A percentile compares a stretch with the other conserved stretches of the same genome.
Conservation (phyloP, 345 rosid genomes). For the Camelina hispida region DNA sequence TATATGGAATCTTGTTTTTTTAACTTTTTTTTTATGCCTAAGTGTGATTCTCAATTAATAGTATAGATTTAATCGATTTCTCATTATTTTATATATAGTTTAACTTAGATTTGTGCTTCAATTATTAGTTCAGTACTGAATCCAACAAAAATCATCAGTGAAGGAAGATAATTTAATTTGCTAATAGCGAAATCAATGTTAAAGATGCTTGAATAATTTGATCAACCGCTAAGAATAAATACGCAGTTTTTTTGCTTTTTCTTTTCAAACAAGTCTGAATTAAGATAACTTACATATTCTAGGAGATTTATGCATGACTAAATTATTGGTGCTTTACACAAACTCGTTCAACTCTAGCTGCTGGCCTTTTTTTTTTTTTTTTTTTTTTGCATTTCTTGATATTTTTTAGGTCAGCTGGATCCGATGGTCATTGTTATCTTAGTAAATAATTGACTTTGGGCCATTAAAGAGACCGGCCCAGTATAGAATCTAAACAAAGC, state of each 20-base stretch:
- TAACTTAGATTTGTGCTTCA: neutral
- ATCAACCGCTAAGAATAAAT: neutral
- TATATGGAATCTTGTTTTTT: too few relatives aligned
- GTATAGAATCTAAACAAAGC: neutral
- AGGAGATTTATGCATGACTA: neutral
- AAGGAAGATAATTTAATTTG: neutral
- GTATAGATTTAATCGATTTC: neutral
- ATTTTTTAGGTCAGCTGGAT: neutral
- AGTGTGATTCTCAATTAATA: too few relatives aligned
- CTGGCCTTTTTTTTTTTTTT: too few relatives aligned
- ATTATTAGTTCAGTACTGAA: neutral
- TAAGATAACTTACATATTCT: neutral
- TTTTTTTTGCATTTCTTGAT: neutral
- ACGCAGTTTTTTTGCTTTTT: neutral
- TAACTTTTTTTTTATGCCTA: too few relatives aligned
- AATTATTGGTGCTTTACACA: neutral
- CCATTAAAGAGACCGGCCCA: constrained; percentile 24
- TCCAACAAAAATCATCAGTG: neutral
- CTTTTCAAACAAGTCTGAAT: neutral
- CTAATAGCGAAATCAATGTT: neutral
- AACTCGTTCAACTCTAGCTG: neutral
- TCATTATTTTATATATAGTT: neutral
- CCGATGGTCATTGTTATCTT: neutral
- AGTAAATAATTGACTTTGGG: neutral
- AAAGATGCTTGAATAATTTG: neutral